A percentile compares a stretch with the other conserved stretches of the same genome.
phyloP scores from a whole-genome alignment of 306 rosid genomes.

The Sindora glabra region DNA sequence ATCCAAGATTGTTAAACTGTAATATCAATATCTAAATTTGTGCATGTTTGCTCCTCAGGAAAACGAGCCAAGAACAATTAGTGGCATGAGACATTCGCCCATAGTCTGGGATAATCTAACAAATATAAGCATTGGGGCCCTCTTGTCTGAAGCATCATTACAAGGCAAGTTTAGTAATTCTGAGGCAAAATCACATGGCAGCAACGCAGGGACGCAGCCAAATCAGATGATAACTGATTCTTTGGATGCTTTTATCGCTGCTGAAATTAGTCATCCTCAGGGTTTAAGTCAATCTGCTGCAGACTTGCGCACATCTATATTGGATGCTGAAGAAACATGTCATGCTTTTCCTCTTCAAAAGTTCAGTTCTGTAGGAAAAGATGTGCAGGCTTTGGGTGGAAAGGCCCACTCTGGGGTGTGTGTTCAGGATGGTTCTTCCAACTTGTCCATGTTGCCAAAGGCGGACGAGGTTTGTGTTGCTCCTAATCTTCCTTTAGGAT shows the following conservation, averaged over 20 bases:
- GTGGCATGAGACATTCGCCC: constrained; percentile 26
- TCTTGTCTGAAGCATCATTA: constrained; percentile 61
- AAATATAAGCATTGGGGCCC: constrained; percentile 56
- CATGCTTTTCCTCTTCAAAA: constrained; percentile 64
- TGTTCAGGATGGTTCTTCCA: constrained; percentile 34
- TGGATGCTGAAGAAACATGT: constrained; percentile 89
- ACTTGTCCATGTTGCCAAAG: constrained; percentile 34
- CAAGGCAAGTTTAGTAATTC: constrained; percentile 20
- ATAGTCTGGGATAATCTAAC: constrained; percentile 27
- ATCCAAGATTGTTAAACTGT: too few species aligned
- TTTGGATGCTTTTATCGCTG: constrained; percentile 47
- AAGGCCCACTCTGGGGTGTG: constrained; percentile 18
- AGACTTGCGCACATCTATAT: constrained; percentile 48
- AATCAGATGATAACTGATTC: constrained; percentile 47
- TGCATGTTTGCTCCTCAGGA: constrained; percentile 18
- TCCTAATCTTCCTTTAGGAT: background rate
- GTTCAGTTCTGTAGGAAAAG: constrained; percentile 31
- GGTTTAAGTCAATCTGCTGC: constrained; percentile 34
- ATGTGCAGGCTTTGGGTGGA: constrained; percentile 27
- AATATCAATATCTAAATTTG: too few species aligned
- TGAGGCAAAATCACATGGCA: constrained; percentile 26
- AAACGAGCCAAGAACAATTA: constrained; percentile 22
- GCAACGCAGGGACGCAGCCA: constrained; percentile 28
- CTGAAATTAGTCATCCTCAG: constrained; percentile 24
- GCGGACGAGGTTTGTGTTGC: constrained; percentile 50